Percentiles rank a stretch among this genome's conserved stretches.
These are phyloP conservation scores for Calonectria hawksworthii DNA, from an alignment of 2,329 filamentous ascomycete species.

Conservation along the genomic window DNA sequence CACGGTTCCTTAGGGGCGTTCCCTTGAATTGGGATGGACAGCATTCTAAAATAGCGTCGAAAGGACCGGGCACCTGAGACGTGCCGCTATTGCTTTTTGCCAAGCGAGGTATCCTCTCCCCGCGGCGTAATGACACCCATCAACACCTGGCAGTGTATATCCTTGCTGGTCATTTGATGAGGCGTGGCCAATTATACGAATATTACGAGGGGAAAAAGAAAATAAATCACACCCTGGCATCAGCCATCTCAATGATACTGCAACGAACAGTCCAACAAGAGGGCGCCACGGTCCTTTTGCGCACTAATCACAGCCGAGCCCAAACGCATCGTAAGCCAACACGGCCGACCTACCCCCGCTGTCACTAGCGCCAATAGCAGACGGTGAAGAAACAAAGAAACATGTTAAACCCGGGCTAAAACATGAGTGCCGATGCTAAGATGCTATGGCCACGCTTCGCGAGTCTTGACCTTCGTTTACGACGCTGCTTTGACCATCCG, in stretches of 20 bases:
- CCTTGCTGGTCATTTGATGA: background rate
- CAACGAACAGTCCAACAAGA: background rate
- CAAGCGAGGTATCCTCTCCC: background rate
- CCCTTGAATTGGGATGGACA: background rate
- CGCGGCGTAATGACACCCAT: background rate
- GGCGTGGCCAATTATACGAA: background rate
- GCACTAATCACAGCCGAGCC: background rate
- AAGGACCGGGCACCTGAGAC: background rate
- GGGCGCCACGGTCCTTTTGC: background rate
- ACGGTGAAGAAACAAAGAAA: background rate
- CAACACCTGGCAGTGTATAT: background rate
- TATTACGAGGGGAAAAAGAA: background rate
- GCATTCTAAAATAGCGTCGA: background rate
- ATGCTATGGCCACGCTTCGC: background rate
- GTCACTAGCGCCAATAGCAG: background rate
- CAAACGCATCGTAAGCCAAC: background rate
- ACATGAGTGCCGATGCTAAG: background rate
- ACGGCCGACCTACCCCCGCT: background rate
- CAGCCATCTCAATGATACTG: background rate
- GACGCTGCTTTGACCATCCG: background rate
- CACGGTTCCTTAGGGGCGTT: background rate
- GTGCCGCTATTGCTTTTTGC: background rate
- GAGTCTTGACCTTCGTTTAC: background rate
- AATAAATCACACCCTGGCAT: background rate
- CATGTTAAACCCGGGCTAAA: background rate